phyloP scores from a whole-genome alignment of 2,329 filamentous ascomycete species.

The Bipolaris cookei region DNA sequence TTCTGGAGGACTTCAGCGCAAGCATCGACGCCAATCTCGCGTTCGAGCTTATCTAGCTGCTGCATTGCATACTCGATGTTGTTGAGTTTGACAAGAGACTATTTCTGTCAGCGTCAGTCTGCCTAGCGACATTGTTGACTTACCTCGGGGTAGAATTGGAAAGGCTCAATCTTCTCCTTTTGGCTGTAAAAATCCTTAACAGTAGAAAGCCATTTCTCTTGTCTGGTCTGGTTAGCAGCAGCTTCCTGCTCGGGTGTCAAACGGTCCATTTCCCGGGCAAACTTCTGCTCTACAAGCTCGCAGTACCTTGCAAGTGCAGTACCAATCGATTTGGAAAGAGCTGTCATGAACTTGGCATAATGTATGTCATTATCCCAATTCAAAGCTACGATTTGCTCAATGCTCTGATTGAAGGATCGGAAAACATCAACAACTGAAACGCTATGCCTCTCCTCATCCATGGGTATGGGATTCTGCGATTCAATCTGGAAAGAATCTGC shows the following conservation, averaged over 20 bases:
- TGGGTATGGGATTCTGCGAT: conserved; percentile 65
- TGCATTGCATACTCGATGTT: conserved; percentile 95
- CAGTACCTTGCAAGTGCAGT: conserved; percentile 86
- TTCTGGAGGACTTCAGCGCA: conserved; percentile 82
- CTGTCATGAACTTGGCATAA: conserved; percentile 96
- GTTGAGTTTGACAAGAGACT: conserved; percentile 98
- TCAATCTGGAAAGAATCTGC: conserved; percentile 86
- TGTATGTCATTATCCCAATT: conserved; percentile 94
- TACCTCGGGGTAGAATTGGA: conserved; percentile 94
- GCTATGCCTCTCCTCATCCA: conserved; percentile 87
- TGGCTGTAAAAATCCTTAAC: conserved; percentile 92
- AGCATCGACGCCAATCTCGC: conserved; percentile 86
- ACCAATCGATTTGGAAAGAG: conserved; percentile 83
- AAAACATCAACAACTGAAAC: conserved; percentile 93
- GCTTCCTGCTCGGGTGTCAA: conserved; percentile 86
- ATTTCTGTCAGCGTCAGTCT: conserved; percentile 8
- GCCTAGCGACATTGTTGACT: conserved; percentile 32
- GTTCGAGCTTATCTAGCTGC: conserved; percentile 88
- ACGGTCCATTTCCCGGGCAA: conserved; percentile 90
- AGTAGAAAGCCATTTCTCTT: conserved; percentile 91
- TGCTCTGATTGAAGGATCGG: conserved; percentile 88
- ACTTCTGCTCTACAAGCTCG: conserved; percentile 84
- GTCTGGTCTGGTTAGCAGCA: conserved; percentile 76
- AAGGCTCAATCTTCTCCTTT: conserved; percentile 93
- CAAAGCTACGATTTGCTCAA: conserved; percentile 83